A percentile compares a stretch with the other conserved stretches of the same genome.
Conservation (phyloP, 2,329 filamentous ascomycete genomes). For the Neofusicoccum parvum region DNA sequence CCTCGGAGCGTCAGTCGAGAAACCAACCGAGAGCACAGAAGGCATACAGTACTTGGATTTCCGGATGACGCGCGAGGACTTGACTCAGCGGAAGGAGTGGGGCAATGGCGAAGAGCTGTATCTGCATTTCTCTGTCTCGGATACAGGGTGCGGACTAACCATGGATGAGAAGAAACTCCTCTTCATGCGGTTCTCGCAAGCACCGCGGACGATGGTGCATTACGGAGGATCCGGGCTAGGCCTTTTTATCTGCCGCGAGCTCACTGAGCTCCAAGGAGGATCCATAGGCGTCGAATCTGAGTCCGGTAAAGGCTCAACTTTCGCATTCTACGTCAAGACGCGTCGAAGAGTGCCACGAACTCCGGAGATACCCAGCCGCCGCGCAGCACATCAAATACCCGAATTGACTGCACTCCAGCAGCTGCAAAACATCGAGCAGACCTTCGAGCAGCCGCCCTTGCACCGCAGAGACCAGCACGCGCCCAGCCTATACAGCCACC, state of each 20-base stretch:
- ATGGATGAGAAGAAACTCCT: slow-evolving; percentile 34
- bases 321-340: slow-evolving; percentile 70
- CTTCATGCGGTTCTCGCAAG: slow-evolving; percentile 30
- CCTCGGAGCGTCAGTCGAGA: slow-evolving; percentile 30
- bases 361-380: neutral
- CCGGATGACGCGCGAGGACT: slow-evolving; percentile 13
- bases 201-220: slow-evolving; percentile 67
- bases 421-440: slow-evolving; percentile 16
- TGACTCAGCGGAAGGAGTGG: slow-evolving; percentile 30
- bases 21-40: slow-evolving; percentile 6
- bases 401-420: slow-evolving; percentile 11
- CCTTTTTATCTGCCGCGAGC: slow-evolving; percentile 70
- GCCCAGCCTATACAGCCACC: slow-evolving; percentile 5
- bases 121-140: slow-evolving; percentile 34
- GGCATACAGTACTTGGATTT: slow-evolving; percentile 19
- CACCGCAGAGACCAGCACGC: neutral
- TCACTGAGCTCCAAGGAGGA: slow-evolving; percentile 73
- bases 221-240: slow-evolving; percentile 75
- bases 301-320: slow-evolving; percentile 66
- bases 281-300: slow-evolving; percentile 69
- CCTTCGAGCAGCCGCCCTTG: slow-evolving; percentile 16
- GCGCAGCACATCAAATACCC: neutral
- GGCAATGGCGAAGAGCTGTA: slow-evolving; percentile 32
- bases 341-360: slow-evolving; percentile 45
- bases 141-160: slow-evolving; percentile 37